Conservation (phyloP, 192 early-diverging fungal species). For the Neocallimastix lanati region DNA sequence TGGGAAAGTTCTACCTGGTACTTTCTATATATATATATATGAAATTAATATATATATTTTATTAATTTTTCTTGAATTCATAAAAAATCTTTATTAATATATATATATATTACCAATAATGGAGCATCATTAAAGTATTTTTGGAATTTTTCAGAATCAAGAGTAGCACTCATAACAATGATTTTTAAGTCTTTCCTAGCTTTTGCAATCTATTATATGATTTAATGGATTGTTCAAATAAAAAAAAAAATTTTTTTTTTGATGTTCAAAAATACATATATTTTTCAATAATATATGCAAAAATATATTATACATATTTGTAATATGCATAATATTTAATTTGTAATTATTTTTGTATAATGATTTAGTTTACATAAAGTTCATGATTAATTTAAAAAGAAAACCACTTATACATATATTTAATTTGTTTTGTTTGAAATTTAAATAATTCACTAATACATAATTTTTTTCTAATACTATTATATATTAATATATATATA, state of each 20-base stretch:
- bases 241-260: conserved; percentile 1
- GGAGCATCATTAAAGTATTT: conserved; percentile 94
- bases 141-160: conserved; percentile 98
- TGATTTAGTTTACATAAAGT: background rate
- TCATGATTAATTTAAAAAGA: background rate
- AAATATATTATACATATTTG: background rate
- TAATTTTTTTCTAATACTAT: too few species aligned
- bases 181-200: conserved; percentile 71
- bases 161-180: conserved; percentile 92
- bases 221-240: conserved; percentile 4
- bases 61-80: too few species aligned
- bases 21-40: too few species aligned
- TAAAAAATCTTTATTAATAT: too few species aligned
- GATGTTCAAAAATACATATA: background rate
- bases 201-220: conserved; percentile 34
- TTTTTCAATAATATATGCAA: background rate
- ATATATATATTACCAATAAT: conserved; percentile 48
- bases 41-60: too few species aligned
- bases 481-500: too few species aligned
- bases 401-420: background rate
- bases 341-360: background rate
- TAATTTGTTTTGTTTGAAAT: too few species aligned
- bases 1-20: conserved; percentile 95
- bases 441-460: too few species aligned
- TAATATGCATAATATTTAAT: background rate